Evolutionary conservation across 2,329 filamentous ascomycete species (phyloP).

Genomic region (Colletotrichum orbiculare): DNA sequence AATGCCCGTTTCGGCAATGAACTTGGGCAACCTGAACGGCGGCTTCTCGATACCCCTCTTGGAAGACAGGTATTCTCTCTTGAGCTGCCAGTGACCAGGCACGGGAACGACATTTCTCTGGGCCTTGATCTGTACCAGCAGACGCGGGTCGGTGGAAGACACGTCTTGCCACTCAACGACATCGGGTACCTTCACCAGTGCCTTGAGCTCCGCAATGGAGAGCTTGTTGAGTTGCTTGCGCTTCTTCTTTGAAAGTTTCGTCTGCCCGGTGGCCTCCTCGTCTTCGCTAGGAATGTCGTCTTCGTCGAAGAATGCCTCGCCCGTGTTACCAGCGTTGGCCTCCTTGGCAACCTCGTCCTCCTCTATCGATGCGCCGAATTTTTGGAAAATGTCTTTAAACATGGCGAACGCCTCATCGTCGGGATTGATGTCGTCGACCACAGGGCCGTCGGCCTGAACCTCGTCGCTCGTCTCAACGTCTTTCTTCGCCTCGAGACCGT

Average conservation of each 20-base stretch:
- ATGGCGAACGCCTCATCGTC: conserved; percentile 84
- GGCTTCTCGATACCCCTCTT: conserved; percentile 98
- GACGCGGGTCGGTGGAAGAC: conserved; percentile 86
- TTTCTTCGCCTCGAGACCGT: conserved; percentile 57
- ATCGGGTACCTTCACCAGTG: conserved; percentile 89
- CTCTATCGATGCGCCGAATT: conserved; percentile 75
- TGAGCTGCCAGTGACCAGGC: conserved; percentile 92
- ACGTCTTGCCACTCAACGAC: conserved; percentile 98
- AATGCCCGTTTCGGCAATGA: conserved; percentile 97
- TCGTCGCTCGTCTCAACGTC: conserved; percentile 49
- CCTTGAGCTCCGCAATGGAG: conserved; percentile 95
- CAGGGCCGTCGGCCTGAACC: conserved; percentile 56
- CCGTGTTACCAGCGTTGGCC: conserved; percentile 78
- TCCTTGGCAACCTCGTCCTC: conserved; percentile 74
- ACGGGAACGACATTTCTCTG: conserved; percentile 96
- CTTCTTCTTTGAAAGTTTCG: conserved; percentile 93
- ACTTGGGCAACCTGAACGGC: conserved; percentile 91
- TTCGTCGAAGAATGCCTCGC: conserved; percentile 84
- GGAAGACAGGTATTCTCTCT: conserved; percentile 95
- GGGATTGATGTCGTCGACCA: conserved; percentile 71
- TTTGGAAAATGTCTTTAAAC: conserved; percentile 85
- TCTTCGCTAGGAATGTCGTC: conserved; percentile 89
- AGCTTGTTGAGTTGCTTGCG: conserved; percentile 91
- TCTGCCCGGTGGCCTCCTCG: conserved; percentile 71
- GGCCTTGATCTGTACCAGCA: conserved; percentile 94